A percentile compares a stretch with the other conserved stretches of the same genome.
phyloP scores from a whole-genome alignment of 1,284 basidiomycete genomes.

The Tilletiopsis washingtonensis region DNA sequence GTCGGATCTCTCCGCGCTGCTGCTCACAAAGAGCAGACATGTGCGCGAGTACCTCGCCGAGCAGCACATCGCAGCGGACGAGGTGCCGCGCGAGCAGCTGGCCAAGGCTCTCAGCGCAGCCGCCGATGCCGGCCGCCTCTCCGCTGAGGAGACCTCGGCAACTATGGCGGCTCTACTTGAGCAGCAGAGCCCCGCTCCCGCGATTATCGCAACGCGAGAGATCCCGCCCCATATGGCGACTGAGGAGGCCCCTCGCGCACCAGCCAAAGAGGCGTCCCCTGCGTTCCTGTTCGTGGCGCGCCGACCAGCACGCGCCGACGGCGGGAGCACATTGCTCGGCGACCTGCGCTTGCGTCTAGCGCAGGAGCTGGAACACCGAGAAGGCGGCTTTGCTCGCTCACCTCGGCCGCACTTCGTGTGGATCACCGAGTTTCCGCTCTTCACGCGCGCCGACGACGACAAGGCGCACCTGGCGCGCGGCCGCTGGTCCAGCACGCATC shows the following conservation, averaged over 20 bases:
- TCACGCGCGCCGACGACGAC: constrained; percentile 77
- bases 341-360: constrained; percentile 61
- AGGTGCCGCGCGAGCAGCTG: constrained; percentile 15
- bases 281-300: constrained; percentile 12
- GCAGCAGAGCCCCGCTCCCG: constrained; percentile 5
- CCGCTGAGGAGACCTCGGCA: too few relatives aligned
- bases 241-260: too few relatives aligned
- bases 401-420: constrained; percentile 74
- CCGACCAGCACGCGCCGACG: constrained; percentile 50
- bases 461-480: constrained; percentile 69
- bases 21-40: constrained; percentile 29
- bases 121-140: constrained; percentile 1
- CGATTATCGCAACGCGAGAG: constrained; percentile 20
- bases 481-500: constrained; percentile 82
- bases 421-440: constrained; percentile 92
- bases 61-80: constrained; percentile 10
- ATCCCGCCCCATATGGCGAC: too few relatives aligned
- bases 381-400: not conserved
- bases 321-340: constrained; percentile 79
- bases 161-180: too few relatives aligned
- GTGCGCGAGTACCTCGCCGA: constrained; percentile 8
- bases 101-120: not conserved
- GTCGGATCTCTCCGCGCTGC: constrained; percentile 14
- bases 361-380: constrained; percentile 57
- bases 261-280: too few relatives aligned